Evolutionary conservation across 163 green algal genomes (phyloP).

Genomic region (Chlamydomonas reinhardtii): DNA sequence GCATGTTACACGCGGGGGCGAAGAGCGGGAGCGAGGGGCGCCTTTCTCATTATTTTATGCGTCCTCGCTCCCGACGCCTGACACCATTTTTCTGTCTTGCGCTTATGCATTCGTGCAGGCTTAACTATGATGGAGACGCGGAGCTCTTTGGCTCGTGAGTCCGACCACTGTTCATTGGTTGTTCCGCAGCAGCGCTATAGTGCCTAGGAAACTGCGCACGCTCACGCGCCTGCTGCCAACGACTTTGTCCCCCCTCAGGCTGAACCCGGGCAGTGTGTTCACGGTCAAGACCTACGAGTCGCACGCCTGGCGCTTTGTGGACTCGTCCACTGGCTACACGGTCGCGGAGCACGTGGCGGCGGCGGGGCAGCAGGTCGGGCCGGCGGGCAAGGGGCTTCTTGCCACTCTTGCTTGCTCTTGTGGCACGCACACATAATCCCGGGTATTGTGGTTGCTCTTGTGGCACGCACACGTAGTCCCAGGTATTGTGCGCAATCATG

Average conservation of each 20-base stretch:
- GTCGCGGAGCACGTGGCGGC: slow-evolving; percentile 31
- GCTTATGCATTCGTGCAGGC: neutral
- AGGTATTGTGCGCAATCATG: no score
- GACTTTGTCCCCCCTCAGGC: no score
- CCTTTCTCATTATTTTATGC: neutral
- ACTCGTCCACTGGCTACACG: slow-evolving; percentile 2
- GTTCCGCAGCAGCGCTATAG: no score
- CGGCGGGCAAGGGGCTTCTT: no score
- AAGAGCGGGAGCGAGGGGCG: no score
- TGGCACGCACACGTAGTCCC: no score
- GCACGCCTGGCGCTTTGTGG: slow-evolving; percentile 47
- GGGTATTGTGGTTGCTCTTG: no score
- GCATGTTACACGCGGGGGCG: neutral
- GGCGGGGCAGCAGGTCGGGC: slow-evolving; percentile 21
- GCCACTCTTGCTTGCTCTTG: no score
- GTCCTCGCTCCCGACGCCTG: neutral
- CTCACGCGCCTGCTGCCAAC: no score
- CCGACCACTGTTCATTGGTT: no score
- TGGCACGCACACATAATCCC: no score
- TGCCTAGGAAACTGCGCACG: no score
- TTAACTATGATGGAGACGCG: slow-evolving; percentile 42
- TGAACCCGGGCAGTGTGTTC: neutral
- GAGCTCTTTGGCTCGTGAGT: slow-evolving; percentile 19
- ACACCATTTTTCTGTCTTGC: neutral
- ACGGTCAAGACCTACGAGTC: slow-evolving; percentile 38